Base-by-base conservation (phyloP, 768 basidiomycete species). In the Chlorophyllum brunneum region DNA sequence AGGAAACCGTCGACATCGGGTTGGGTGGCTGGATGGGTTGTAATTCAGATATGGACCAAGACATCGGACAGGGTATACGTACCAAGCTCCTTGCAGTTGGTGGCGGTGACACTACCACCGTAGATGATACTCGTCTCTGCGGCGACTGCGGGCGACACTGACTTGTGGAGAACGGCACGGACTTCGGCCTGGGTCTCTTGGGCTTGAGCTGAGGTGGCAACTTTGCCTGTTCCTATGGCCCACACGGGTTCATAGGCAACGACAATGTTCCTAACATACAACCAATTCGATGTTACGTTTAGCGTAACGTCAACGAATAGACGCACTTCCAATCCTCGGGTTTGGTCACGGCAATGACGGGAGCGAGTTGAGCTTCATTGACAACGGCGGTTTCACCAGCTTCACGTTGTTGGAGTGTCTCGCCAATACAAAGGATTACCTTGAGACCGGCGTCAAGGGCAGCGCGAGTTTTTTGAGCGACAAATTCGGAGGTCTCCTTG, bases 211-310 rank as follows among this genome's bases (percentile, higher is more conserved):
- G 89, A 75, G 27, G 91, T 91, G 39, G 95, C 95, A 47, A 97
- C 95, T 68, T 89, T 95, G 57, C 95, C 95, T 10, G 95, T 98
- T 39, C 97, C 97, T 67, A 98, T 98, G 29, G 97, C 95, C 95
- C 97, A 98, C 15, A 98, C 92, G 37, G 94, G 92, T 68, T 95
- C 92, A 68, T 95, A 99, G 16, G 97, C 97, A 61, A 99, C 79
- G 53, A 99, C 95, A 63, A 98, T 77, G 57, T 89, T 83, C 63
- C 93, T 95, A 41, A 27, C n/a, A 27, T 16, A 29, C 37, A 18
- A 31, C 26, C 23, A 50, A 22, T 46, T 10, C 18, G 16, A 2
- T 30, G 22, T 30, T 18, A 43, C 26, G 48, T 33, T 29, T 13
- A 13, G 4, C 3, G 36, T 11, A 42, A 33, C 48, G 26, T 18